phyloP scores from a whole-genome alignment of 306 rosid species.

The Cicer pinnatifidum region DNA sequence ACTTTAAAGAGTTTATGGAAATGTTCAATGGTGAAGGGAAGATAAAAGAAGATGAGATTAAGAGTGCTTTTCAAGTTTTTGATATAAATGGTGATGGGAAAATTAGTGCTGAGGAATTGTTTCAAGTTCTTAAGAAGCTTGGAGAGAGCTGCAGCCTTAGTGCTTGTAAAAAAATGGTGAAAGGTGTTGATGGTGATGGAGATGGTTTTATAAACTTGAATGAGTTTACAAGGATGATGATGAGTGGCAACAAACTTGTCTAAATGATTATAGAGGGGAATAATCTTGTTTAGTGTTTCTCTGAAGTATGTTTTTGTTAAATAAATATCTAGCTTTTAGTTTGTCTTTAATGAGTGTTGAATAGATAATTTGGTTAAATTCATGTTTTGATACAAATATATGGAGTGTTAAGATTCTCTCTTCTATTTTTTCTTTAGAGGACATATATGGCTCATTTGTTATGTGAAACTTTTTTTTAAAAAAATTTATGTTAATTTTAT shows the following conservation, averaged over 20 bases:
- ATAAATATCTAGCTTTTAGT: not conserved
- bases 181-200: slow-evolving; percentile 68
- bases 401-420: not conserved
- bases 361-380: not conserved
- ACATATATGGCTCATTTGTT: no score
- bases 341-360: not conserved
- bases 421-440: no score
- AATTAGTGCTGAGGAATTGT: slow-evolving; percentile 79
- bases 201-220: slow-evolving; percentile 75
- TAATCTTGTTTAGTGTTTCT: slow-evolving; percentile 27
- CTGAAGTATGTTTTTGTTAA: not conserved
- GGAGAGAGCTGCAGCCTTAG: slow-evolving; percentile 66
- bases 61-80: slow-evolving; percentile 67
- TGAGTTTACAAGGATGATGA: slow-evolving; percentile 79
- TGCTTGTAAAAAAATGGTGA: slow-evolving; percentile 71
- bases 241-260: slow-evolving; percentile 47
- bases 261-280: slow-evolving; percentile 16
- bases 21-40: slow-evolving; percentile 54
- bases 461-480: not conserved
- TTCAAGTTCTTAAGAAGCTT: slow-evolving; percentile 57
- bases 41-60: slow-evolving; percentile 52
- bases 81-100: slow-evolving; percentile 85
- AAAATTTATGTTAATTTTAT: not conserved
- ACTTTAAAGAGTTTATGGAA: slow-evolving; percentile 67
- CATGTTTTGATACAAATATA: slow-evolving; percentile 9